Conservation (phyloP, 2,329 filamentous ascomycete genomes). For the Hirsutella rhossiliensis region DNA sequence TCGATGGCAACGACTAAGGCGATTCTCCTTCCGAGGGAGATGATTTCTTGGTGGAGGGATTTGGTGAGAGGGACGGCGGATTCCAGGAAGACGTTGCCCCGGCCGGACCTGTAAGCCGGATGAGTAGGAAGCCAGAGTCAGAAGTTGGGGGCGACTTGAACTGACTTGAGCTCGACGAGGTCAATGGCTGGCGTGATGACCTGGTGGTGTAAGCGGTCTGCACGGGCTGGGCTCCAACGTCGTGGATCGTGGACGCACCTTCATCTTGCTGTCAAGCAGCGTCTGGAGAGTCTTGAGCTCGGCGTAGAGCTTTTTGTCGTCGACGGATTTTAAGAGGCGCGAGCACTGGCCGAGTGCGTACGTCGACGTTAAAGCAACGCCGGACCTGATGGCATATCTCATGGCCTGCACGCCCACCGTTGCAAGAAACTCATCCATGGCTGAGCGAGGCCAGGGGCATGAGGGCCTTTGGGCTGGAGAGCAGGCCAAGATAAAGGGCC, state of each 20-base stretch:
- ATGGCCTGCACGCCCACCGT: constrained; percentile 57
- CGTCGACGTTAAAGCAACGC: constrained; percentile 71
- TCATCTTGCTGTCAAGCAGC: constrained; percentile 74
- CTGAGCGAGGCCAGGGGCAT: not conserved
- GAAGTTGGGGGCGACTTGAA: not conserved
- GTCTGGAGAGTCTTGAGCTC: constrained; percentile 63
- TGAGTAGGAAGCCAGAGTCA: not conserved
- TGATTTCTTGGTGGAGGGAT: constrained; percentile 71
- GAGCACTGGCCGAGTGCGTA: constrained; percentile 79
- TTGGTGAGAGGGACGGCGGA: constrained; percentile 77
- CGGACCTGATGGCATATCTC: constrained; percentile 85
- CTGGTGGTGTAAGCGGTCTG: constrained; percentile 22
- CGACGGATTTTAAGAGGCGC: constrained; percentile 64
- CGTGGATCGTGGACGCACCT: constrained; percentile 34
- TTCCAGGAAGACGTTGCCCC: constrained; percentile 54
- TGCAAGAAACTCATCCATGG: constrained; percentile 57
- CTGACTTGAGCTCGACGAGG: constrained; percentile 76
- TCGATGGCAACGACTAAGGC: constrained; percentile 56
- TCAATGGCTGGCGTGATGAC: constrained; percentile 86
- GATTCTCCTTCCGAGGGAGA: constrained; percentile 63
- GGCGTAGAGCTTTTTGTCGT: constrained; percentile 52
- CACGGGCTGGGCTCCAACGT: constrained; percentile 1
- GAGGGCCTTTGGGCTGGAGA: not conserved
- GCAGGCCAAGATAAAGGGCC: not conserved
- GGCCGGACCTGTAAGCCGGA: constrained; percentile 27